Base-by-base conservation (phyloP, 2,329 filamentous ascomycete species). In the Pyrenophora seminiperda region DNA sequence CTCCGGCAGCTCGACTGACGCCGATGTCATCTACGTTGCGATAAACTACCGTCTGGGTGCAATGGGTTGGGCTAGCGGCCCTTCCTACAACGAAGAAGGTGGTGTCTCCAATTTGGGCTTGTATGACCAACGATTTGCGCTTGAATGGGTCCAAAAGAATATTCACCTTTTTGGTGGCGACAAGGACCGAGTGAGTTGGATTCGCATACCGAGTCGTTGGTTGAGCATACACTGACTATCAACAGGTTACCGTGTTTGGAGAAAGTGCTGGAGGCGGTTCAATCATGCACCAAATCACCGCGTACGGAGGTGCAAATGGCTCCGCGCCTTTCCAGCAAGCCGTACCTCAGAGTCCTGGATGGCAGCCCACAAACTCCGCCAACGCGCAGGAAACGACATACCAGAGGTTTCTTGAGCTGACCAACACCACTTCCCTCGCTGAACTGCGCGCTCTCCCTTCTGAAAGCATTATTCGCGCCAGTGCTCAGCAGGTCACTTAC, bases 1-100 rank as follows among this genome's bases (percentile, higher is more conserved):
- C 6, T 79, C 75, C 41, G 73, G 75, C 44, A 69, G 71, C 24
- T 65, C 69, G 4, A 65, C 66, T 1, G 59, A 65, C 5, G 73
- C 74, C 18, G 77, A 77, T 6, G 65, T 79, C 22, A 70, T 80
- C 14, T 73, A 75, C 4, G 73, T 79, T 1, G 67, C 72, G 11
- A 63, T 80, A 22, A 77, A 79, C 53, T 79, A 79, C 49, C 74
- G 77, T 55, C 63, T 80, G 0, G 78, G 78, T 17, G 71, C 70
- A 7, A 55, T 73, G 32, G 73, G 73, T 14, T 75, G 62, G 51
- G 53, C 56, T 27, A 54, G 65, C 7, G 73, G 73, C 1, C 68
- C 72, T 3, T 65, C 63, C 1, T 72, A 62, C 45, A 63, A 71
- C 33, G 64, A 66, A 5, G 63, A 72, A 40, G 71, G 69, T 18